Evolutionary conservation across 495 filamentous ascomycete species (phyloP).

Genomic region (Podospora australis): DNA sequence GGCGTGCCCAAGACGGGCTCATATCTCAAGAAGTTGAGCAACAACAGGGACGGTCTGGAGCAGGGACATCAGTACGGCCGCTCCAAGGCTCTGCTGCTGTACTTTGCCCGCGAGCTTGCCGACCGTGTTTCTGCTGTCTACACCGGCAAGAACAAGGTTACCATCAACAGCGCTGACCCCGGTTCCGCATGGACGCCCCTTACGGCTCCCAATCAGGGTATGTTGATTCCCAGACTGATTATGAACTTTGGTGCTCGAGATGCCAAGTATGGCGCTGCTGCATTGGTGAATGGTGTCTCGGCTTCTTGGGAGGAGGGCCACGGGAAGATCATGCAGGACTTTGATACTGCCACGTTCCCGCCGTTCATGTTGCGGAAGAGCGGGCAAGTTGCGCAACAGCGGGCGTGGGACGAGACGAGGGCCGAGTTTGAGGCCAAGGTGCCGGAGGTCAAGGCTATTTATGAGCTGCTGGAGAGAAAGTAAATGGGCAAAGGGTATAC

Average conservation of each 20-base stretch:
- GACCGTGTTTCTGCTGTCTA: too few relatives aligned
- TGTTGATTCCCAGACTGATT: slow-evolving; percentile 16
- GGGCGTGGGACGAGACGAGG: slow-evolving; percentile 20
- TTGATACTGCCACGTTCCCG: slow-evolving; percentile 16
- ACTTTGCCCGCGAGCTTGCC: slow-evolving; percentile 22
- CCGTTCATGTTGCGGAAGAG: slow-evolving; percentile 20
- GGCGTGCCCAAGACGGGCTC: slow-evolving; percentile 19
- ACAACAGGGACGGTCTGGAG: slow-evolving; percentile 19
- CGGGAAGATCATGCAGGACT: slow-evolving; percentile 19
- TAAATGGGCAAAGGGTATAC: too few relatives aligned
- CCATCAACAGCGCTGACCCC: slow-evolving; percentile 21
- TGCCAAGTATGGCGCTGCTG: slow-evolving; percentile 8
- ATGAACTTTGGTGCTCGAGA: slow-evolving; percentile 18
- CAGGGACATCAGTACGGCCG: slow-evolving; percentile 22
- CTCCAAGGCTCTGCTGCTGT: slow-evolving; percentile 21
- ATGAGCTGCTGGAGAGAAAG: slow-evolving; percentile 8
- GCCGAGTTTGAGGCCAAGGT: slow-evolving; percentile 17
- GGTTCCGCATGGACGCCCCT: slow-evolving; percentile 18
- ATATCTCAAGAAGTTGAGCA: slow-evolving; percentile 20
- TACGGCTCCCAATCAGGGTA: slow-evolving; percentile 9
- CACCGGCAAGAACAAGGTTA: slow-evolving; percentile 3
- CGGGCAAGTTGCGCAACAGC: slow-evolving; percentile 13
- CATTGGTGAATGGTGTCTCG: slow-evolving; percentile 15
- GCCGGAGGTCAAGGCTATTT: slow-evolving; percentile 16
- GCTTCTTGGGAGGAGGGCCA: slow-evolving; percentile 9